phyloP scores from a whole-genome alignment of 83 land plant genomes.

The Thuja plicata region DNA sequence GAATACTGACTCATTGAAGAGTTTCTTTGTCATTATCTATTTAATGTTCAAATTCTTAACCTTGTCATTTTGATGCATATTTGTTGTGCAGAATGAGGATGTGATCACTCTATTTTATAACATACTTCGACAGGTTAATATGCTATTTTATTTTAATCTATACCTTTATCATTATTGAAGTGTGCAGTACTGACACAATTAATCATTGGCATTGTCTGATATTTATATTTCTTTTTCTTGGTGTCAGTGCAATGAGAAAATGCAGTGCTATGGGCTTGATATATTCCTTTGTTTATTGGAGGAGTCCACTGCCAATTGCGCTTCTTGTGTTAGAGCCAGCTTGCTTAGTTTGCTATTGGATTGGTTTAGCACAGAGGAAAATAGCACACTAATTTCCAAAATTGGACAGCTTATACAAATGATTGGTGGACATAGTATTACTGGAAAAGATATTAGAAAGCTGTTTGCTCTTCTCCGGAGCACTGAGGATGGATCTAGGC shows the following conservation, averaged over 20 bases:
- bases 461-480: conserved; percentile 86
- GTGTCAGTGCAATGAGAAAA: conserved; percentile 72
- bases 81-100: conserved; percentile 87
- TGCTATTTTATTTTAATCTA: conserved; percentile 2
- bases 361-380: conserved; percentile 78
- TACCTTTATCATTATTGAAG: conserved; percentile 2
- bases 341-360: conserved; percentile 84
- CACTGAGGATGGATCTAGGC: conserved; percentile 55
- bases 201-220: neutral
- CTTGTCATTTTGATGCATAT: conserved; percentile 1
- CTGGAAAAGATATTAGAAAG: conserved; percentile 94
- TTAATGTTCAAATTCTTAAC: neutral
- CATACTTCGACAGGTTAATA: conserved; percentile 72
- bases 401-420: conserved; percentile 74
- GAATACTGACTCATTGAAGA: neutral
- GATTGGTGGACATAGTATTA: conserved; percentile 91
- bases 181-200: neutral
- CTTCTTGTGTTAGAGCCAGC: conserved; percentile 88
- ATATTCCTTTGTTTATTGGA: conserved; percentile 63
- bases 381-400: conserved; percentile 49
- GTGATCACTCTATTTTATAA: conserved; percentile 73
- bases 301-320: conserved; percentile 86
- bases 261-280: conserved; percentile 70
- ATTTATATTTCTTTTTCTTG: conserved; percentile 17
- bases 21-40: neutral